Conservation (phyloP, 2,329 filamentous ascomycete species). For the Alternaria metachromatica region DNA sequence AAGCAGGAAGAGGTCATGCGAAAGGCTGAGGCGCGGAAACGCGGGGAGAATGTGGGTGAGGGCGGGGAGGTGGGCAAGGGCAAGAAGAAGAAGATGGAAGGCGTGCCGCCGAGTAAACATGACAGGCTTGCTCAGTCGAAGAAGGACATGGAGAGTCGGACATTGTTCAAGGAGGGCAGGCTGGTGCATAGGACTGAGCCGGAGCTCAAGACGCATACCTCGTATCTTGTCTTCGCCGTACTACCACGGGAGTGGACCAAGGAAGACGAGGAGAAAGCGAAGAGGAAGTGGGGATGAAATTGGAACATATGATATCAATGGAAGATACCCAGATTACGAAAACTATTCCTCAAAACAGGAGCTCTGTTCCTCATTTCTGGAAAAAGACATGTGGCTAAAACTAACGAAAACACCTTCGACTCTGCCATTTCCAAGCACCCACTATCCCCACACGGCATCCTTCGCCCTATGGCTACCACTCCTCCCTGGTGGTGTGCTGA, state of each 20-base stretch:
- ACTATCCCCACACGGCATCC: slow-evolving; percentile 55
- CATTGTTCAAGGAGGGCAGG: slow-evolving; percentile 73
- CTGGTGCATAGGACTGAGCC: slow-evolving; percentile 81
- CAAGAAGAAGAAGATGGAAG: slow-evolving; percentile 27
- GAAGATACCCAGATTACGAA: background rate
- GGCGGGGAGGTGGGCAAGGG: slow-evolving; percentile 22
- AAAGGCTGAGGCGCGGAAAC: slow-evolving; percentile 45
- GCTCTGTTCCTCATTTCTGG: background rate
- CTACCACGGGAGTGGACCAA: slow-evolving; percentile 86
- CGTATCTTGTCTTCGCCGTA: slow-evolving; percentile 93
- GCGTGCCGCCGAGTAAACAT: slow-evolving; percentile 38
- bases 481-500: slow-evolving; percentile 52
- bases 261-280: slow-evolving; percentile 76
- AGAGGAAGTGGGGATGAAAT: slow-evolving; percentile 47
- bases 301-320: background rate
- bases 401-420: background rate
- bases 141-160: slow-evolving; percentile 40
- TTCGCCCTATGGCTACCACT: slow-evolving; percentile 51
- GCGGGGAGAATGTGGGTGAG: slow-evolving; percentile 33
- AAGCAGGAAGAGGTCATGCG: slow-evolving; percentile 54
- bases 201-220: slow-evolving; percentile 94
- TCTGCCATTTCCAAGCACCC: background rate
- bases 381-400: background rate
- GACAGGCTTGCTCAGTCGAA: slow-evolving; percentile 38
- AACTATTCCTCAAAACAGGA: background rate